Evolutionary conservation across 192 early-diverging fungal genomes (phyloP), one percentile per base, ranked within the genome.

Genomic region (Mortierella claussenii): DNA sequence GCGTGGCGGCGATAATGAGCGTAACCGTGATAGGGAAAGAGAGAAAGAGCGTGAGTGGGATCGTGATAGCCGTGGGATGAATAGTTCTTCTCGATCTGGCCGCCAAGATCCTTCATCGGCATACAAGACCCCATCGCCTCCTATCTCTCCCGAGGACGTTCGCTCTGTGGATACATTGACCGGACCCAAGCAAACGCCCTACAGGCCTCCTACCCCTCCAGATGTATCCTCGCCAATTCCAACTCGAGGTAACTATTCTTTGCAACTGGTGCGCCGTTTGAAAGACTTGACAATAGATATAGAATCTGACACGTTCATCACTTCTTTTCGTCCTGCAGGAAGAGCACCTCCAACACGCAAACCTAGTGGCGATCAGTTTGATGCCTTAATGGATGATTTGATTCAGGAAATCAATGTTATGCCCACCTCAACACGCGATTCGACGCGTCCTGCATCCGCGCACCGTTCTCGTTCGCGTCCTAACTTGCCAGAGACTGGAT

Each of bases 361-460:
- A 30, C 24, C 45, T 15, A 71, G 55, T 64, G 65, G 55, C 0
- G 64, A 64, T 5, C 68, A 71, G 6, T 67, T 82, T 46, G 81
- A 82, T 46, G 65, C 63, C 9, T 53, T 82, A 53, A 79, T 82
- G 75, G 70, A 82, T 32, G 63, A 82, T 54, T 59, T 82, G 42
- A 69, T 82, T 31, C 65, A 64, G 64, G 81, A 82, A 37, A 74
- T 82, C 66, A 67, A 75, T 47, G 78, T 69, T 37, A 53, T 78
- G 47, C 66, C 69, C 30, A 66, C 74, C 12, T 51, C 69, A 8
- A 26, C 50, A 9, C 63, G 73, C 10, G 73, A 76, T 34, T 66
- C 63, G 10, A 40, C 64, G 6, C 73, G 73, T 9, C 73, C 73
- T 7, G 58, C 64, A 24, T 76, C 73, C 10, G 54, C 73, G 11